phyloP scores from a whole-genome alignment of 2,329 filamentous ascomycete genomes.

The Rutstroemia sp. region DNA sequence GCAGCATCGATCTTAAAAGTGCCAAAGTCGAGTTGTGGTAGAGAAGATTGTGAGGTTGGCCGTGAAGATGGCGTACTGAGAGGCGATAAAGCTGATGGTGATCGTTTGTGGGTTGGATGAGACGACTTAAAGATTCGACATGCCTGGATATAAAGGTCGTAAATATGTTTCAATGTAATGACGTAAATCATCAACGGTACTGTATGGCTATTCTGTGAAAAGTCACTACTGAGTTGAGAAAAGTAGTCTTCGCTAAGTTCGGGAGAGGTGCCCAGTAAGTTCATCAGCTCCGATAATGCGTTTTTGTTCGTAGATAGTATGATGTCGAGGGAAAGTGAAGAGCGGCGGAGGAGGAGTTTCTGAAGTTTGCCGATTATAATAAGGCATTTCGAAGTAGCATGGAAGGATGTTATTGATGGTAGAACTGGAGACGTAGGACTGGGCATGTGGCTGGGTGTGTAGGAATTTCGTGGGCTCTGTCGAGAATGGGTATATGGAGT shows the following conservation, averaged over 20 bases:
- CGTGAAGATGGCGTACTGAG: not conserved
- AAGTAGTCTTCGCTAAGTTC: not conserved
- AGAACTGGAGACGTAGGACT: not conserved
- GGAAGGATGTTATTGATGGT: not conserved
- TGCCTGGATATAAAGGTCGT: constrained; percentile 2
- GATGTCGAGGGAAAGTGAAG: not conserved
- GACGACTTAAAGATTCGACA: not conserved
- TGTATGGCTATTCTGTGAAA: not conserved
- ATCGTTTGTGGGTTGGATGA: not conserved
- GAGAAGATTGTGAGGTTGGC: not conserved
- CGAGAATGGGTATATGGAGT: too few species aligned
- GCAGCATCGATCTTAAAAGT: not conserved
- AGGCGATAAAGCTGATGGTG: not conserved
- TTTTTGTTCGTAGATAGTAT: constrained; percentile 3
- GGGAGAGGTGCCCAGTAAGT: not conserved
- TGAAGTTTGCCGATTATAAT: constrained; percentile 1
- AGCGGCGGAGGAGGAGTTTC: not conserved
- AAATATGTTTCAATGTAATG: not conserved
- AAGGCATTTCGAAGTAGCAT: not conserved
- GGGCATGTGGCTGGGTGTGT: not conserved
- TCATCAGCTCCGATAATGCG: not conserved
- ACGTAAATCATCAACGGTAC: not conserved
- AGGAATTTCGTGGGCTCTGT: too few species aligned
- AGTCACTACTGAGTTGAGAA: not conserved
- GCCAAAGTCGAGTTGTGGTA: not conserved